Percentiles rank a stretch among this genome's conserved stretches.
Evolutionary conservation across 768 basidiomycete species (phyloP).

Genomic region (Termitomyces sp.): DNA sequence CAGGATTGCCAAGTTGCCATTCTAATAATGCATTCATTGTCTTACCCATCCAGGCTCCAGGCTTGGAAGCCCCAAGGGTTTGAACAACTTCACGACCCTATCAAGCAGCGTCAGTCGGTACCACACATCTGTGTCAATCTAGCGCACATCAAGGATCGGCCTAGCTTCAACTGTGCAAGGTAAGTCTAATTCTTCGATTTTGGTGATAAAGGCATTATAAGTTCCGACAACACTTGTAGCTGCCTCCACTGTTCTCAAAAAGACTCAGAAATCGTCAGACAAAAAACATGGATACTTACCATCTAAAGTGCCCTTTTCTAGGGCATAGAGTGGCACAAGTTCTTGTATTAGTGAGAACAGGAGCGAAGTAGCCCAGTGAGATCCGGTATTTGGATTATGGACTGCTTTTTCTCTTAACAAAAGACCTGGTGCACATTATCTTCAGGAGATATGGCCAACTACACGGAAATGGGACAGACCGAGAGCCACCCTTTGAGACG

Average conservation of each 20-base stretch:
- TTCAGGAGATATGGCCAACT: conserved; percentile 1
- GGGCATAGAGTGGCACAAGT: conserved; percentile 49
- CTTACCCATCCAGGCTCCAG: conserved; percentile 67
- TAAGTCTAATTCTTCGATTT: conserved; percentile 59
- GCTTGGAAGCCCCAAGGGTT: conserved; percentile 45
- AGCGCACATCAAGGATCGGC: conserved; percentile 73
- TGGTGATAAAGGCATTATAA: conserved; percentile 63
- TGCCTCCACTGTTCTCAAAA: conserved; percentile 29
- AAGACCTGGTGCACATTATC: conserved; percentile 37
- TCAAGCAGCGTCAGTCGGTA: conserved; percentile 3
- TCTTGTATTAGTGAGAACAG: conserved; percentile 76
- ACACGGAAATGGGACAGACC: conserved; percentile 30
- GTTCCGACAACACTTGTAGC: conserved; percentile 43
- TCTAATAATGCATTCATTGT: conserved; percentile 63
- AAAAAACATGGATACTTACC: conserved; percentile 26
- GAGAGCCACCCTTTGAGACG: conserved; percentile 51
- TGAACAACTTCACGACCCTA: conserved; percentile 69
- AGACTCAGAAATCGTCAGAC: not conserved
- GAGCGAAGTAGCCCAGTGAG: conserved; percentile 66
- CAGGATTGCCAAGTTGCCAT: conserved; percentile 84
- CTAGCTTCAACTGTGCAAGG: conserved; percentile 58
- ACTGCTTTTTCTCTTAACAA: conserved; percentile 62
- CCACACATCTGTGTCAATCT: not conserved
- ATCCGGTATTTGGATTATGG: conserved; percentile 56
- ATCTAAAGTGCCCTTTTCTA: conserved; percentile 32